These are phyloP conservation scores for Paulownia fortunei DNA, from an alignment of 257 asterid species.

Conservation along the genomic window DNA sequence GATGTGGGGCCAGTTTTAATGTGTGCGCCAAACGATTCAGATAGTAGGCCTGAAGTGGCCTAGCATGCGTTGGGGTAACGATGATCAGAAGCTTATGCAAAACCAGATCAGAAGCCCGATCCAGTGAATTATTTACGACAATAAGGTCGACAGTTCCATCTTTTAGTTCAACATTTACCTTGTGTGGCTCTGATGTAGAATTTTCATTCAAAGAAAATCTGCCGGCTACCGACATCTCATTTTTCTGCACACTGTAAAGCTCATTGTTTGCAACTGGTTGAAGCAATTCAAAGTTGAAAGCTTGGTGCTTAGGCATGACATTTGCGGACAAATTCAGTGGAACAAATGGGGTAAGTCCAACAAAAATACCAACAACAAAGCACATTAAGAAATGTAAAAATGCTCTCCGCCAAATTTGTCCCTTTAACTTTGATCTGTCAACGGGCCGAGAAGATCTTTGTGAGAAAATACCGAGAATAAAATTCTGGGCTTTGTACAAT, in stretches of 20 bases:
- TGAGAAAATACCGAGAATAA: slow-evolving; percentile 54
- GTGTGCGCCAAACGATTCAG: slow-evolving; percentile 66
- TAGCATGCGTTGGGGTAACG: slow-evolving; percentile 61
- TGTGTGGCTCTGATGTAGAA: slow-evolving; percentile 30
- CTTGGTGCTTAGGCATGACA: slow-evolving; percentile 44
- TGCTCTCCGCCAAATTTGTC: slow-evolving; percentile 65
- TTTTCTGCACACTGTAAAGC: slow-evolving; percentile 27
- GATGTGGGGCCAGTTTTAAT: slow-evolving; percentile 56
- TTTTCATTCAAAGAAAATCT: slow-evolving; percentile 31
- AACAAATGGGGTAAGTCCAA: slow-evolving; percentile 66
- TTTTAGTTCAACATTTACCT: slow-evolving; percentile 27
- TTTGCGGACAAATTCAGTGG: slow-evolving; percentile 45
- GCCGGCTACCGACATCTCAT: slow-evolving; percentile 32
- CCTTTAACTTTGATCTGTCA: slow-evolving; percentile 64
- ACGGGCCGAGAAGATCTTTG: slow-evolving; percentile 56
- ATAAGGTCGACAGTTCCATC: slow-evolving; percentile 22
- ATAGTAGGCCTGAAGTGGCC: slow-evolving; percentile 60
- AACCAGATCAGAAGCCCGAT: slow-evolving; percentile 29
- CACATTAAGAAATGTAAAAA: slow-evolving; percentile 60
- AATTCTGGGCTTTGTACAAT: slow-evolving; percentile 50
- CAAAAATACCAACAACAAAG: slow-evolving; percentile 60
- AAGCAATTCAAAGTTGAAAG: slow-evolving; percentile 47
- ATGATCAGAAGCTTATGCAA: slow-evolving; percentile 65
- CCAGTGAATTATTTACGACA: slow-evolving; percentile 32
- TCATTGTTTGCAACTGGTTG: slow-evolving; percentile 37